Conservation (phyloP, 495 filamentous ascomycete genomes). For the Penicillium crystallinum region DNA sequence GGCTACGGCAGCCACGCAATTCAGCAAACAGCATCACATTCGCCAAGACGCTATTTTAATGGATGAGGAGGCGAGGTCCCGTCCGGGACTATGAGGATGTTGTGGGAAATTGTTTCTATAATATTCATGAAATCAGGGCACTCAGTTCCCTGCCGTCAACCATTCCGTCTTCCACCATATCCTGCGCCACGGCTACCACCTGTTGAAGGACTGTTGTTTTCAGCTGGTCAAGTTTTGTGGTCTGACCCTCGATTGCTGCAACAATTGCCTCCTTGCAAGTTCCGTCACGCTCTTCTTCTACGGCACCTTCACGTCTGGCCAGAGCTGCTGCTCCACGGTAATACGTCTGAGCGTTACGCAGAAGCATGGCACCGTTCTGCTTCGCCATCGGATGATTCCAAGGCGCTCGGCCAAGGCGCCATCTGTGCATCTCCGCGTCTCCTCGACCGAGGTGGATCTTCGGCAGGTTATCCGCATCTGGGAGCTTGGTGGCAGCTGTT, state of each 20-base stretch:
- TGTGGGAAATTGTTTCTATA: not conserved
- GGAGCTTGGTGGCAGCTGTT: conserved; percentile 49
- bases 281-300: conserved; percentile 45
- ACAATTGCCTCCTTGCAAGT: conserved; percentile 42
- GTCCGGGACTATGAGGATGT: conserved; percentile 16
- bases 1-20: conserved; percentile 43
- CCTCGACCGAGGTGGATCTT: conserved; percentile 59
- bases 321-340: conserved; percentile 56
- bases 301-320: conserved; percentile 35
- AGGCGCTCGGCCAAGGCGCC: conserved; percentile 46
- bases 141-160: conserved; percentile 34
- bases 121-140: conserved; percentile 30
- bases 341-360: conserved; percentile 60
- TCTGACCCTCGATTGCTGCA: conserved; percentile 39
- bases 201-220: conserved; percentile 26
- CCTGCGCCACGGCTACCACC: conserved; percentile 35
- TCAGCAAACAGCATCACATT: conserved; percentile 34
- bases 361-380: conserved; percentile 44
- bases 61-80: conserved; percentile 38
- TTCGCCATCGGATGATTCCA: conserved; percentile 41
- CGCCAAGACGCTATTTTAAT: conserved; percentile 42
- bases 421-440: conserved; percentile 57
- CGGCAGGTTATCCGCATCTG: conserved; percentile 46
- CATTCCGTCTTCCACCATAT: conserved; percentile 49
- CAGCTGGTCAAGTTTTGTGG: conserved; percentile 35